These are phyloP conservation scores for Pyropia yezoensis DNA, from an alignment of 23 red algal species.

Conservation along the genomic window DNA sequence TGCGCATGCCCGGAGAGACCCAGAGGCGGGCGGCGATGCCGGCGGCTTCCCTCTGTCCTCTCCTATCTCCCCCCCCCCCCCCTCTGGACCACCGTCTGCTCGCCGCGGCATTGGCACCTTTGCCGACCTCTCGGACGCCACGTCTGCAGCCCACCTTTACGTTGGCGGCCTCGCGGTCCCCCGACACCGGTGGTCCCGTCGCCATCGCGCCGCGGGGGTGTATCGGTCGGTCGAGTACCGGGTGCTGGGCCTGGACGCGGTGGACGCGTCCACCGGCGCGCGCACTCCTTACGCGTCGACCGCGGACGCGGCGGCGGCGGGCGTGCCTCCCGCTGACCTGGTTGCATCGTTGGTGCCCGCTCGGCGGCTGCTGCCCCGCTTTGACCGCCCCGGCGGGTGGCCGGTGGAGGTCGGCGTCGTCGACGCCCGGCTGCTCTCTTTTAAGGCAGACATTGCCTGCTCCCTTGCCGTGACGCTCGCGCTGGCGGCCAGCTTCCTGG, in stretches of 20 bases:
- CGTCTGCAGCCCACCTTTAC: constrained; percentile 7
- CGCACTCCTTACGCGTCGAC: constrained; percentile 4
- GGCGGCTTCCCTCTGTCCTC: too few species aligned
- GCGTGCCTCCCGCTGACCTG: constrained; percentile 6
- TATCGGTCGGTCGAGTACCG: constrained; percentile 50
- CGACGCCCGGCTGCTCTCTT: constrained; percentile 31
- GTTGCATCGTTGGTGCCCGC: constrained; percentile 30
- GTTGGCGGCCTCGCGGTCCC: constrained; percentile 34
- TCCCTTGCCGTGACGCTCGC: constrained; percentile 30
- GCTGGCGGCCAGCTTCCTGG: constrained; percentile 18
- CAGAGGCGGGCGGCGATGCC: too few species aligned
- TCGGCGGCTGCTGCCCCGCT: constrained; percentile 35
- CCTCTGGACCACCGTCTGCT: too few species aligned
- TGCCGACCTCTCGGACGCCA: too few species aligned
- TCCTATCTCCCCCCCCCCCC: too few species aligned
- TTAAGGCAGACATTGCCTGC: constrained; percentile 24
- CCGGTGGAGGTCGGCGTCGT: constrained; percentile 26
- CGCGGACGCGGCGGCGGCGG: not conserved
- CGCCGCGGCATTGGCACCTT: too few species aligned
- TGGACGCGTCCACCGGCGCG: constrained; percentile 24
- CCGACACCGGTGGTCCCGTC: constrained; percentile 33
- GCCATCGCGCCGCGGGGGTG: constrained; percentile 26
- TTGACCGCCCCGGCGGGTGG: constrained; percentile 18
- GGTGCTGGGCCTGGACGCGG: too few species aligned
- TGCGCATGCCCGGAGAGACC: too few species aligned